Evolutionary conservation across 805 yeast genomes (phyloP).

Genomic region (Scheffersomyces lignosus): DNA sequence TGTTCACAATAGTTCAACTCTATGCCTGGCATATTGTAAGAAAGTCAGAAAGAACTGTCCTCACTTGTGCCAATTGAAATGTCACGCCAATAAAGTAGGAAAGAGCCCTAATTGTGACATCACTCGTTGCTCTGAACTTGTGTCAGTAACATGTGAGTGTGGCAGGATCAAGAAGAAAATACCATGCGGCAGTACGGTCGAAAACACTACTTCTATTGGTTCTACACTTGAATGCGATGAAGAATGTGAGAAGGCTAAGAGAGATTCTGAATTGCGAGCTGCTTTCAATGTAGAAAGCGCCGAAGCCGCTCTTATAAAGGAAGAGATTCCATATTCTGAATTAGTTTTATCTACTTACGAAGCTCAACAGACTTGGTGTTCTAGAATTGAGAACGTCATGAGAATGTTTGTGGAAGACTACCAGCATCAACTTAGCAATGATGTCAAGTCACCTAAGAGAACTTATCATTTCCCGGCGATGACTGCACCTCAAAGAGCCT

Average conservation of each 20-base stretch:
- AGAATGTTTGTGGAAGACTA: constrained; percentile 47
- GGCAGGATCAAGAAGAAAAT: constrained; percentile 50
- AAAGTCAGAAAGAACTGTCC: constrained; percentile 56
- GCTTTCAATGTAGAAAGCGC: constrained; percentile 49
- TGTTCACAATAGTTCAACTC: constrained; percentile 45
- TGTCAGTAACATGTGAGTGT: constrained; percentile 62
- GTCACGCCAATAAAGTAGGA: constrained; percentile 55
- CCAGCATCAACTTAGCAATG: constrained; percentile 15
- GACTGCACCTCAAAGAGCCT: constrained; percentile 65
- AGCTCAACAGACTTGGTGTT: constrained; percentile 69
- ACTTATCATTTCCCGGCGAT: constrained; percentile 70
- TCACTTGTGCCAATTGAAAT: constrained; percentile 61
- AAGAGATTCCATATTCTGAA: constrained; percentile 44
- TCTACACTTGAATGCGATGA: constrained; percentile 62
- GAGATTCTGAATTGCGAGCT: constrained; percentile 61
- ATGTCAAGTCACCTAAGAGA: constrained; percentile 22
- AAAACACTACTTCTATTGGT: constrained; percentile 31
- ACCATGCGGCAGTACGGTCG: constrained; percentile 57
- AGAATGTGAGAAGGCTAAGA: constrained; percentile 58
- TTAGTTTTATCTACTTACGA: constrained; percentile 46
- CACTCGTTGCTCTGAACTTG: constrained; percentile 50
- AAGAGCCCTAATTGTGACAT: constrained; percentile 47
- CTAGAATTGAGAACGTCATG: constrained; percentile 56
- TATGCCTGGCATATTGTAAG: constrained; percentile 63
- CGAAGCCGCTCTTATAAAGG: constrained; percentile 7